phyloP scores from a whole-genome alignment of 164 flowering plant species.

The Annona cherimola region DNA sequence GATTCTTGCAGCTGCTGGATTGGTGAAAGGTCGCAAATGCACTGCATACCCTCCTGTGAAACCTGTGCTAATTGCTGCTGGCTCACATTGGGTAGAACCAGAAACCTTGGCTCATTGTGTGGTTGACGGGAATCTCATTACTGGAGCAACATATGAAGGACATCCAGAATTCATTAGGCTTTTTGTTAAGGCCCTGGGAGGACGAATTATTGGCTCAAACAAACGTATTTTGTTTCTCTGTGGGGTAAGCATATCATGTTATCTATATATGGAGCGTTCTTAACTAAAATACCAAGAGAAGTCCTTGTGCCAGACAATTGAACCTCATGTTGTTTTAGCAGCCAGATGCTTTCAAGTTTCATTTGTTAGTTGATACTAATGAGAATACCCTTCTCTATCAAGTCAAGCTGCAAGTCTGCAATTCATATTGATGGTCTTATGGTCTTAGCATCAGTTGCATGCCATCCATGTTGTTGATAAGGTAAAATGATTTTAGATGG shows the following conservation, averaged over 20 bases:
- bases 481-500: not conserved
- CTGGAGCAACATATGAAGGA: slow-evolving; percentile 67
- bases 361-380: too few relatives aligned
- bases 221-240: slow-evolving; percentile 82
- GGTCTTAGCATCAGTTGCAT: not conserved
- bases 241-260: slow-evolving; percentile 56
- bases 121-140: slow-evolving; percentile 73
- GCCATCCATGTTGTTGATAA: not conserved
- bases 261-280: not conserved
- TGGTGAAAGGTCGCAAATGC: slow-evolving; percentile 57
- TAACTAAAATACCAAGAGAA: not conserved
- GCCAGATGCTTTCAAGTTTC: not conserved
- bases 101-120: slow-evolving; percentile 46
- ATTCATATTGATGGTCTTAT: not conserved
- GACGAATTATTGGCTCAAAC: slow-evolving; percentile 56
- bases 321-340: not conserved
- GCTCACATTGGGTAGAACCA: slow-evolving; percentile 85
- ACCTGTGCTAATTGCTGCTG: slow-evolving; percentile 73
- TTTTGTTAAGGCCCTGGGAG: slow-evolving; percentile 83
- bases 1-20: slow-evolving; percentile 89
- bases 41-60: slow-evolving; percentile 67
- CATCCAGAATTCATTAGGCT: slow-evolving; percentile 75
- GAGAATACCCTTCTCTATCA: not conserved
- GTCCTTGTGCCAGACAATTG: not conserved
- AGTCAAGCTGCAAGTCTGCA: not conserved